Conservation (phyloP, 2,329 filamentous ascomycete species). For the Hirsutella thompsonii region DNA sequence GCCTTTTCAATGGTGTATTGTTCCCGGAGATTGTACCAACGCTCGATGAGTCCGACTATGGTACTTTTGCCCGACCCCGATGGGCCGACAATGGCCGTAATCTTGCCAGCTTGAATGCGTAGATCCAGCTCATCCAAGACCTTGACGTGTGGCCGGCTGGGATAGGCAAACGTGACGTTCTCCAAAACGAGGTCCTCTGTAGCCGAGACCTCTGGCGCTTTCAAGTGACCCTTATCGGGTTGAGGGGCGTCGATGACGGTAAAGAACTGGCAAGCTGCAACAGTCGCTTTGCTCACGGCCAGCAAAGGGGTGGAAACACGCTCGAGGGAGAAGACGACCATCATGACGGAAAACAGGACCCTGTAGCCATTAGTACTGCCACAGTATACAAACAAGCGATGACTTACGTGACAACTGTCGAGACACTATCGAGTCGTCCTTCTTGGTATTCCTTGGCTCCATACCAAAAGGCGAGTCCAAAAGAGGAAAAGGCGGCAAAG, state of each 20-base stretch:
- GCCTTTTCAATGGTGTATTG: slow-evolving; percentile 38
- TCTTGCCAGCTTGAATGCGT: slow-evolving; percentile 47
- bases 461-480: slow-evolving; percentile 50
- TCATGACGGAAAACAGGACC: slow-evolving; percentile 45
- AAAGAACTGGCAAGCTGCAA: slow-evolving; percentile 46
- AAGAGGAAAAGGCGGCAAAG: slow-evolving; percentile 38
- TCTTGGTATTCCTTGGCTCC: slow-evolving; percentile 38
- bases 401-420: slow-evolving; percentile 41
- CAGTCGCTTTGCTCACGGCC: slow-evolving; percentile 43
- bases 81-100: slow-evolving; percentile 62
- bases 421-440: slow-evolving; percentile 32
- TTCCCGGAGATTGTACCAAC: slow-evolving; percentile 54
- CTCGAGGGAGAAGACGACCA: slow-evolving; percentile 43
- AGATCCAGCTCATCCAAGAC: slow-evolving; percentile 48
- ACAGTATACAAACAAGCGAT: not conserved
- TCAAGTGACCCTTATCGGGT: slow-evolving; percentile 21
- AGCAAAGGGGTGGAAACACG: slow-evolving; percentile 44
- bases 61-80: slow-evolving; percentile 66
- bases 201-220: slow-evolving; percentile 22
- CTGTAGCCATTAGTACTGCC: slow-evolving; percentile 6
- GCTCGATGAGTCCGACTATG: slow-evolving; percentile 55
- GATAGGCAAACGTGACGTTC: slow-evolving; percentile 61
- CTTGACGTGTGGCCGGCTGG: slow-evolving; percentile 48
- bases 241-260: slow-evolving; percentile 36
- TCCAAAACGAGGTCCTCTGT: slow-evolving; percentile 34